Evolutionary conservation across 2,329 filamentous ascomycete genomes (phyloP), one percentile per base, ranked within the genome.

Genomic region (Hymenoscyphus albidus): DNA sequence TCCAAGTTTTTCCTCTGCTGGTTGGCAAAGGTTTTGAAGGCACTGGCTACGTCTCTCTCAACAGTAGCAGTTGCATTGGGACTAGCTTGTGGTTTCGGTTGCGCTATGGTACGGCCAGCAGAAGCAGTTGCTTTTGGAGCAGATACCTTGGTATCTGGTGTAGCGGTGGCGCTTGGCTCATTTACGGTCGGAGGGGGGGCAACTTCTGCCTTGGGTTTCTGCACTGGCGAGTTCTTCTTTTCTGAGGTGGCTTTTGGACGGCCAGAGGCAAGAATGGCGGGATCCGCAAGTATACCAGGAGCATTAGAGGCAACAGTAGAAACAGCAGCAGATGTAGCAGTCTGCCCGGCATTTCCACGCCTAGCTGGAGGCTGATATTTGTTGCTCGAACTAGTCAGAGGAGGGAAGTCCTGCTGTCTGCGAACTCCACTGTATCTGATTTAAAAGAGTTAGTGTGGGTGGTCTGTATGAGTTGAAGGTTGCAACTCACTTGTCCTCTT

Each of bases 331-430:
- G 91, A 85, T 32, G 83, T 87, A 39, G 90, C 86, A 18, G 92
- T 91, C 68, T 91, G 85, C 32, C 83, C 87, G 39, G 90, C 86
- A 18, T 92, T 91, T 9, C 93, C 90, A 71, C 95, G 87, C 76
- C 92, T 86, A 18, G 92, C 94, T 4, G 95, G 95, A 40, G 95
- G 94, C 0, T 90, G 96, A 76, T 99, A 99, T 77, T 92, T 94
- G 77, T 85, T 85, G 51, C 35, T 62, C 62, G 79, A 74, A 44
- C 74, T 72, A 40, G 67, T 60, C 39, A 96, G 81, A n/a, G 89
- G 84, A 5, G 89, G 85, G 71, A 90, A 90, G 63, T 91, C 88
- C 69, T 85, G 83, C 68, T 85, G 83, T 69, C 94, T 88, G 67
- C 89, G 89, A 63, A 99, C 95, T 75, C 94, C 94, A 74, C 93